phyloP scores from a whole-genome alignment of 768 basidiomycete genomes.

The Tephrocybe sp. region DNA sequence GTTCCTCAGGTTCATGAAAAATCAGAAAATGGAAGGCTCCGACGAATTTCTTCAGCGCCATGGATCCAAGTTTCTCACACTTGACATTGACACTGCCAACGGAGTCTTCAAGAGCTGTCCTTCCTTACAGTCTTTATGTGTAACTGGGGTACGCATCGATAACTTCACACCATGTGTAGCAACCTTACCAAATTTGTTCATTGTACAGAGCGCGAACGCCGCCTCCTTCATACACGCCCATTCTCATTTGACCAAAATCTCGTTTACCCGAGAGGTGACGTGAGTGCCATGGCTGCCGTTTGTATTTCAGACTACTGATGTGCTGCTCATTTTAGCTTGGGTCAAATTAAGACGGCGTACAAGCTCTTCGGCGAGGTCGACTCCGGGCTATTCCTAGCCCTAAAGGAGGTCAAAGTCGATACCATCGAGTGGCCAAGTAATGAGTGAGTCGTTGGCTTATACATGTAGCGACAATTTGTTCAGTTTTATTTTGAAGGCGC shows the following conservation, averaged over 20 bases:
- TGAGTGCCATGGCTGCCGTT: background rate
- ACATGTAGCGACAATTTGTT: background rate
- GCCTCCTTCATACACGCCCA: background rate
- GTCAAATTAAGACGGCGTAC: background rate
- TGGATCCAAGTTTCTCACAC: conserved; percentile 2
- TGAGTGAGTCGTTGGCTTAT: background rate
- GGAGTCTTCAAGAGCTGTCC: conserved; percentile 1
- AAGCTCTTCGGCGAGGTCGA: conserved; percentile 6
- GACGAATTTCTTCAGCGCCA: background rate
- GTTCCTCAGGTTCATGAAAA: background rate
- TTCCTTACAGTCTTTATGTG: background rate
- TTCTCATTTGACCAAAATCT: background rate
- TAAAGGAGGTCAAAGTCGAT: conserved; percentile 2
- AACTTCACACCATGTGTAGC: background rate
- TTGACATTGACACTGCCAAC: background rate
- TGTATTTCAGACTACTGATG: background rate
- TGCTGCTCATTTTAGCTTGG: background rate
- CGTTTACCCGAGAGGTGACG: conserved; percentile 2
- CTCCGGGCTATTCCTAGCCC: background rate
- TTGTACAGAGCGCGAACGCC: background rate
- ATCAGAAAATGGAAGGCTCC: background rate
- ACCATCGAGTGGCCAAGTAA: conserved; percentile 7
- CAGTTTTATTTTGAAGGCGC: background rate
- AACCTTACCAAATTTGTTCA: background rate
- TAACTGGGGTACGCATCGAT: background rate